These are phyloP conservation scores for Citrus mangshanensis DNA, from an alignment of 345 rosid genomes.

Conservation along the genomic window DNA sequence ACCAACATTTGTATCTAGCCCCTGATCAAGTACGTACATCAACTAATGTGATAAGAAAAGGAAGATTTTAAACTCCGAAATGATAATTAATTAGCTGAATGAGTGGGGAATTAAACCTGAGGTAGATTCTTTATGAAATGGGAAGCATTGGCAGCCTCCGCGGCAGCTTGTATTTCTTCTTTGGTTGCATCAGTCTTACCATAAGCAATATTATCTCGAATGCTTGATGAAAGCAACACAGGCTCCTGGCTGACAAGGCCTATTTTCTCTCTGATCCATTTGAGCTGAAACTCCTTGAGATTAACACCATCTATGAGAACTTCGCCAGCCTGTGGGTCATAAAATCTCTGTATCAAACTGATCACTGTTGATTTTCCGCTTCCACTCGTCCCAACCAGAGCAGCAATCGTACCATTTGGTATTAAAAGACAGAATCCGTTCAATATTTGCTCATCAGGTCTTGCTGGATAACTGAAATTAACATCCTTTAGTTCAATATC, in stretches of 20 bases:
- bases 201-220: slow-evolving; percentile 56
- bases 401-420: slow-evolving; percentile 53
- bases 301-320: slow-evolving; percentile 57
- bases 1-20: slow-evolving; percentile 69
- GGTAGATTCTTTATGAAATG: slow-evolving; percentile 63
- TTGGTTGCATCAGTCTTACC: slow-evolving; percentile 50
- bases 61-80: too few relatives aligned
- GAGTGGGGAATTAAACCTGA: slow-evolving; percentile 30
- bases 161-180: slow-evolving; percentile 56
- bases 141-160: slow-evolving; percentile 60
- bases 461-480: slow-evolving; percentile 56
- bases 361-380: slow-evolving; percentile 71
- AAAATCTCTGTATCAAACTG: slow-evolving; percentile 69
- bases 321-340: slow-evolving; percentile 56
- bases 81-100: too few relatives aligned
- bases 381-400: slow-evolving; percentile 72
- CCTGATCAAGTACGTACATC: slow-evolving; percentile 26
- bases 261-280: slow-evolving; percentile 62
- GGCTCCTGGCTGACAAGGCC: slow-evolving; percentile 87
- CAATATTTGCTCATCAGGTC: slow-evolving; percentile 58
- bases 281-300: slow-evolving; percentile 52
- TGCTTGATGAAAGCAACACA: slow-evolving; percentile 53
- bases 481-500: slow-evolving; percentile 56
- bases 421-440: slow-evolving; percentile 48
- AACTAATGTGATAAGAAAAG: too few relatives aligned